These are phyloP conservation scores for Sanghuangporus baumii DNA, from an alignment of 1,284 basidiomycete species.

Conservation along the genomic window DNA sequence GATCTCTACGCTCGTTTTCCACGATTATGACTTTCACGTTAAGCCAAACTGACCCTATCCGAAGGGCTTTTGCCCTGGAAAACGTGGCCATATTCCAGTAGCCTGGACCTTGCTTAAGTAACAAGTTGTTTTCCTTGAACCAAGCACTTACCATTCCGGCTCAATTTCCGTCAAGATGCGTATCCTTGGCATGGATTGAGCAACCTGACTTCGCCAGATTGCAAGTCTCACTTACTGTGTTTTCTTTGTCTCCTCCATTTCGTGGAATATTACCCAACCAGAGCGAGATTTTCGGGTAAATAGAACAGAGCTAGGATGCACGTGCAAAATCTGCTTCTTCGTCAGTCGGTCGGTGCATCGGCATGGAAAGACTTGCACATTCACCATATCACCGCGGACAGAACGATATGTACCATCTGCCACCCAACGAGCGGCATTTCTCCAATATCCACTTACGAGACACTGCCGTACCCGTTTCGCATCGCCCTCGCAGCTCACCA, in stretches of 20 bases:
- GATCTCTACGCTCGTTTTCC: neutral
- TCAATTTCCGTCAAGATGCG: slow-evolving; percentile 54
- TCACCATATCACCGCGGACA: slow-evolving; percentile 74
- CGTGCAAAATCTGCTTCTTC: slow-evolving; percentile 65
- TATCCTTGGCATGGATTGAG: slow-evolving; percentile 32
- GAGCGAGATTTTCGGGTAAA: slow-evolving; percentile 88
- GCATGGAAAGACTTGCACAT: slow-evolving; percentile 24
- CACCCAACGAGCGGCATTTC: slow-evolving; percentile 86
- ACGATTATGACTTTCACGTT: neutral
- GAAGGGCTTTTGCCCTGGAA: slow-evolving; percentile 30
- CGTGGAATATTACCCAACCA: slow-evolving; percentile 93
- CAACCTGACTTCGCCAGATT: slow-evolving; percentile 3
- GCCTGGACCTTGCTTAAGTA: slow-evolving; percentile 27
- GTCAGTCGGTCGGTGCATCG: neutral
- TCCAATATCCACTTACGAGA: slow-evolving; percentile 89
- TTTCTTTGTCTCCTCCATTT: slow-evolving; percentile 95
- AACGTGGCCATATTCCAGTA: slow-evolving; percentile 46
- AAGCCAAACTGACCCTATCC: neutral
- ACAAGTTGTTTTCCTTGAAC: slow-evolving; percentile 7
- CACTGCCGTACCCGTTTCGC: slow-evolving; percentile 74
- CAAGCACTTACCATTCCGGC: slow-evolving; percentile 44
- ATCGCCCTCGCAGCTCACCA: slow-evolving; percentile 83
- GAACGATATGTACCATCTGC: slow-evolving; percentile 88
- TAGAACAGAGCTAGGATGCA: slow-evolving; percentile 91
- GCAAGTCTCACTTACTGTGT: slow-evolving; percentile 51